phyloP scores from a whole-genome alignment of 805 yeast genomes.

The Saccharomycopsis olivae region DNA sequence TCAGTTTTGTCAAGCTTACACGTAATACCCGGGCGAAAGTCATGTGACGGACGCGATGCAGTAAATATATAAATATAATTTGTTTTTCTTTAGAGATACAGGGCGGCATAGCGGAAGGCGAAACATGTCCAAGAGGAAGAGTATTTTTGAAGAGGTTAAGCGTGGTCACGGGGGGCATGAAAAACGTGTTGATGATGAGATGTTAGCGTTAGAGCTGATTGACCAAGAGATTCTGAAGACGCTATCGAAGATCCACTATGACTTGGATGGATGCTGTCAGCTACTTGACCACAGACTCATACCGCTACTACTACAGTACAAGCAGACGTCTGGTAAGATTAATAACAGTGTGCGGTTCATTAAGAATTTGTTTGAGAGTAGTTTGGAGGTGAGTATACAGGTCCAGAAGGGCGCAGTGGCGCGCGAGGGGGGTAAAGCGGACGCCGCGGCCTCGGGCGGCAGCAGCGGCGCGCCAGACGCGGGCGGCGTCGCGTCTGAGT shows the following conservation, averaged over 20 bases:
- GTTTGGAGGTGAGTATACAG: conserved; percentile 18
- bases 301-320: conserved; percentile 12
- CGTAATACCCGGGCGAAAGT: too few relatives aligned
- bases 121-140: conserved; percentile 11
- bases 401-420: conserved; percentile 12
- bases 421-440: too few relatives aligned
- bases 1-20: too few relatives aligned
- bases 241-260: conserved; percentile 14
- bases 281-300: conserved; percentile 9
- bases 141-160: conserved; percentile 18
- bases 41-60: too few relatives aligned
- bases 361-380: conserved; percentile 17
- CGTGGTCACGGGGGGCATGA: too few relatives aligned
- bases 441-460: too few relatives aligned
- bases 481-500: too few relatives aligned
- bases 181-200: conserved; percentile 17
- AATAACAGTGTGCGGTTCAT: conserved; percentile 17
- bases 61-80: too few relatives aligned
- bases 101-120: too few relatives aligned
- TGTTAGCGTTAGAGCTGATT: conserved; percentile 14
- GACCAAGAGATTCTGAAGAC: conserved; percentile 18
- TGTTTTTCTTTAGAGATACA: too few relatives aligned
- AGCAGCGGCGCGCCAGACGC: too few relatives aligned
- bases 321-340: conserved; percentile 9
- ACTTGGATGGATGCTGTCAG: conserved; percentile 15